These are phyloP conservation scores for Rhododendron simsii DNA, from an alignment of 148 eudicot species.

Conservation along the genomic window DNA sequence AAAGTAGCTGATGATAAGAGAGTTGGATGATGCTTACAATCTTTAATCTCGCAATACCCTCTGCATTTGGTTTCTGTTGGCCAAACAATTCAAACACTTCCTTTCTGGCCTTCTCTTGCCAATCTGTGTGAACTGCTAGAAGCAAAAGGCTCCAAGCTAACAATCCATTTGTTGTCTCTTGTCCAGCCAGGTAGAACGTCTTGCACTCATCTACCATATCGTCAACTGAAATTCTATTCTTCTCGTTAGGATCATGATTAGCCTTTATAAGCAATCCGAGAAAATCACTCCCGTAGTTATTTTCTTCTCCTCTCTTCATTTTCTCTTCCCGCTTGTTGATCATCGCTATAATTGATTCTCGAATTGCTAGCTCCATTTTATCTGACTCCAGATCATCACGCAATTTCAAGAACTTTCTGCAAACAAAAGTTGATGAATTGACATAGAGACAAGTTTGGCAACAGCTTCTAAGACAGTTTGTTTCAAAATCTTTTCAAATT, in stretches of 20 bases:
- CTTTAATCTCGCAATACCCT: slow-evolving; percentile 4
- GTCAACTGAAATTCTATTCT: neutral
- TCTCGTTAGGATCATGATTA: neutral
- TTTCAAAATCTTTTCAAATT: neutral
- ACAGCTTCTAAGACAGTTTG: neutral
- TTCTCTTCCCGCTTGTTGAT: neutral
- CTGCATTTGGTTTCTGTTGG: neutral
- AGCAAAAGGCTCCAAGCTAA: neutral
- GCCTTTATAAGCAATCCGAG: slow-evolving; percentile 5
- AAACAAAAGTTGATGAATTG: neutral
- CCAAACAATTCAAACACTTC: slow-evolving; percentile 9
- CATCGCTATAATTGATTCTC: neutral
- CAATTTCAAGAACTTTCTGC: neutral
- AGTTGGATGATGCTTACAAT: neutral
- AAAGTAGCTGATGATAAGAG: too few species aligned
- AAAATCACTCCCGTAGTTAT: neutral
- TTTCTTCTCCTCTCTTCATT: neutral
- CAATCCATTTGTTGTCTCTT: slow-evolving; percentile 1
- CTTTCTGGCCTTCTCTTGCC: slow-evolving; percentile 12
- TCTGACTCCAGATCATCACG: neutral
- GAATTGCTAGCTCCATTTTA: neutral
- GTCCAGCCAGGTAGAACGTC: slow-evolving; percentile 3
- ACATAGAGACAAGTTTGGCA: neutral
- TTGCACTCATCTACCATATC: slow-evolving; percentile 4
- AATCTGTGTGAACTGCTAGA: slow-evolving; percentile 11